Conservation (phyloP, 2,329 filamentous ascomycete species). For the Alternaria infectoria region DNA sequence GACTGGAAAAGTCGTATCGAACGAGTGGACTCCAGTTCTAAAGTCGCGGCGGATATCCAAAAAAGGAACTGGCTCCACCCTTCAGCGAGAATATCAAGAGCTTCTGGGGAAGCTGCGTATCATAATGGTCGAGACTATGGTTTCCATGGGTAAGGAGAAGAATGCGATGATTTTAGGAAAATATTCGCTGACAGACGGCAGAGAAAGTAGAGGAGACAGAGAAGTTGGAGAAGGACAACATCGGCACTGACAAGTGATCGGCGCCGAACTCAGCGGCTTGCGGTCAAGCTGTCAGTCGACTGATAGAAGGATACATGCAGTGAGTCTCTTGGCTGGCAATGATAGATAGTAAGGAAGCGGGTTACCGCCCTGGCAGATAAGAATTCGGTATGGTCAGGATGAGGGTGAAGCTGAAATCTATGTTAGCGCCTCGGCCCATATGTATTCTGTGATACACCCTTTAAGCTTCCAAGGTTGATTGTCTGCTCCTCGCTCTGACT, state of each 20-base stretch:
- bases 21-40: background rate
- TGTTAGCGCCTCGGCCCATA: background rate
- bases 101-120: background rate
- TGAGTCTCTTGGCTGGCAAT: background rate
- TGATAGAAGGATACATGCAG: background rate
- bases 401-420: background rate
- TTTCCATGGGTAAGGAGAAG: background rate
- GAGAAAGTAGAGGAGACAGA: background rate
- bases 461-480: too few species aligned
- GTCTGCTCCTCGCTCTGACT: background rate
- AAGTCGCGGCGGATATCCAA: background rate
- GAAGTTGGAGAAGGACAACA: background rate
- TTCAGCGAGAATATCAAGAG: too few species aligned
- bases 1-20: background rate
- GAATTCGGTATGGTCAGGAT: background rate
- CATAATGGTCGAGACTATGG: background rate
- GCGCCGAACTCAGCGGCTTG: background rate
- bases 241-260: background rate
- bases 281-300: background rate
- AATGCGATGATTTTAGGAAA: background rate
- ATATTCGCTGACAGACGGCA: fast-evolving
- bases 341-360: background rate
- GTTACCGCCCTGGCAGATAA: background rate
- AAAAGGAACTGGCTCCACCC: too few species aligned
- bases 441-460: background rate